Base-by-base conservation (phyloP, 2,329 filamentous ascomycete species). In the Colletotrichum sp. region DNA sequence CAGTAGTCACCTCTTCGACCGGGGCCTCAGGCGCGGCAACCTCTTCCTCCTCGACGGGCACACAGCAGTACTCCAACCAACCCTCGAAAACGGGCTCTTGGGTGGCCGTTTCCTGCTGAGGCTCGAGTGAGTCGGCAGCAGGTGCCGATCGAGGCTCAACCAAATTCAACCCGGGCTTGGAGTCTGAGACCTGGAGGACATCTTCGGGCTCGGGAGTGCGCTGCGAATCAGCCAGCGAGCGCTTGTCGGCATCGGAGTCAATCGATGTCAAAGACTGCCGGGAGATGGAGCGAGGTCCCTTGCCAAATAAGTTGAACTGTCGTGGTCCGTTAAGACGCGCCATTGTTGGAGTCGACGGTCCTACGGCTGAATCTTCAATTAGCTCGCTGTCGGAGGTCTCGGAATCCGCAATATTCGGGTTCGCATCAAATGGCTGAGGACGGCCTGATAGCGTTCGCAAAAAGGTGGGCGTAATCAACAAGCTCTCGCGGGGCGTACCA, bases 401-500 rank as follows among this genome's bases (percentile, higher is more conserved):
- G 26, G 65, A 74, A 52, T 39, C 68, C 30, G 71, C 71, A 28
- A 76, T 67, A 13, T 71, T 76, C 48, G 72, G 74, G 34, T 75
- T 75, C 7, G 55, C 61, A n/a, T 75, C 67, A 68, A 76, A 76
- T 9, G 60, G 74, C 26, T 64, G 60, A 57, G 67, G 74, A 18
- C 43, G 63, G 24, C 74, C 74, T 21, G 74, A 75, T 28, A 71
- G 36, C 39, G 74, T 73, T 76, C 68, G 72, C 67, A 78, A 60
- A 34, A 76, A 76, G 6, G 73, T 63, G 16, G 79, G 80, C 39
- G 79, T 80, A 43, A 77, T 68, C 24, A 79, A 59, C 10, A 78
- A 59, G 69, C 78, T 79, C 16, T 81, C 77, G 34, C 75, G 70
- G 32, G 78, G 78, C 30, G 77, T 80, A 21, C 76, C 76, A 67